Conservation (phyloP, 1,284 basidiomycete species). For the Heterobasidion occidentale region DNA sequence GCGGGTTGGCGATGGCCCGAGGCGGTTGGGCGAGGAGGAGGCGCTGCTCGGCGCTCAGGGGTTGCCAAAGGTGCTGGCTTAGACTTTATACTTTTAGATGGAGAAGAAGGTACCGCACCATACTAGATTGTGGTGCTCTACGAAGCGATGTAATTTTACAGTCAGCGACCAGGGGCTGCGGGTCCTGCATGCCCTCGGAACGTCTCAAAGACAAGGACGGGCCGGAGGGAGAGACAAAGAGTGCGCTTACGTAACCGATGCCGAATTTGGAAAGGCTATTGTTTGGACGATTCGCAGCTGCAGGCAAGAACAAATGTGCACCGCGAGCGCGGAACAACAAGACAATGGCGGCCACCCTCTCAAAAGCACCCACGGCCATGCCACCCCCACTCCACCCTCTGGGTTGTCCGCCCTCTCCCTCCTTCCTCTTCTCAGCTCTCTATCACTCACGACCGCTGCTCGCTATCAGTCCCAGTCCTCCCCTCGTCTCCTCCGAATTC, state of each 20-base stretch:
- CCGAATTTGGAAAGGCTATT: background rate
- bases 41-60: constrained; percentile 50
- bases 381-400: background rate
- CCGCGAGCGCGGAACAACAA: background rate
- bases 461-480: background rate
- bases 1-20: constrained; percentile 84
- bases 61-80: constrained; percentile 34
- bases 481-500: background rate
- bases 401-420: background rate
- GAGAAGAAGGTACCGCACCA: background rate
- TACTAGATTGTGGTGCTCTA: too few relatives aligned
- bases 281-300: background rate
- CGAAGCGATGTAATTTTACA: too few relatives aligned
- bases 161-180: too few relatives aligned
- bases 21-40: constrained; percentile 51
- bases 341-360: background rate
- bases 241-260: background rate
- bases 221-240: background rate
- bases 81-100: background rate
- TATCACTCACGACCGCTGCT: too few relatives aligned
- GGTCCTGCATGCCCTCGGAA: too few relatives aligned
- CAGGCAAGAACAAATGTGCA: background rate
- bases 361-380: background rate
- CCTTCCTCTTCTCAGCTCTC: background rate
- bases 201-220: too few relatives aligned